These are phyloP conservation scores for Drechmeria coniospora DNA, from an alignment of 2,329 filamentous ascomycete species.

Conservation along the genomic window DNA sequence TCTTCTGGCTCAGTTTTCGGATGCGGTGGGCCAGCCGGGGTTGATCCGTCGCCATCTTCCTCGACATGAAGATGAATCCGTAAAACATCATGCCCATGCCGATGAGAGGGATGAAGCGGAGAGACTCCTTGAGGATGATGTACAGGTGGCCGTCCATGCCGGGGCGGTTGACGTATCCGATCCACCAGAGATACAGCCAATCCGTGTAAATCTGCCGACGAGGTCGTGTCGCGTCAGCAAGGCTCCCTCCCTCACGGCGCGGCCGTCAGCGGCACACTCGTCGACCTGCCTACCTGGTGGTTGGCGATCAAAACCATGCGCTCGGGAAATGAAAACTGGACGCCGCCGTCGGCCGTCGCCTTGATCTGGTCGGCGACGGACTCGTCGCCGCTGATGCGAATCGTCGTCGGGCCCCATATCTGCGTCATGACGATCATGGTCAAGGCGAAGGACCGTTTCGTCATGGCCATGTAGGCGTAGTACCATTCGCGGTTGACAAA, in stretches of 20 bases:
- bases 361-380: conserved; percentile 63
- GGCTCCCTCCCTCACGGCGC: background rate
- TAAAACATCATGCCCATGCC: conserved; percentile 75
- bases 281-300: conserved; percentile 50
- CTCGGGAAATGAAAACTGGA: conserved; percentile 69
- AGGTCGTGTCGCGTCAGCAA: conserved; percentile 9
- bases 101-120: conserved; percentile 67
- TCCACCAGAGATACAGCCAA: conserved; percentile 90
- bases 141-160: conserved; percentile 74
- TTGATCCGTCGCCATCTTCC: conserved; percentile 72
- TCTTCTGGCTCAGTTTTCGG: conserved; percentile 46
- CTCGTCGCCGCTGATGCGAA: conserved; percentile 70
- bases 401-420: conserved; percentile 72
- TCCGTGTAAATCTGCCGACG: conserved; percentile 63
- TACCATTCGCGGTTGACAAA: conserved; percentile 62
- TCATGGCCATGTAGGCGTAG: conserved; percentile 75
- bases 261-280: too few species aligned
- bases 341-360: conserved; percentile 52
- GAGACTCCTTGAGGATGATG: conserved; percentile 79
- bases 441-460: conserved; percentile 71
- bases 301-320: conserved; percentile 74
- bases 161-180: conserved; percentile 63
- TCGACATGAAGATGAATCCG: conserved; percentile 82
- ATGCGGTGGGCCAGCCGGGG: conserved; percentile 61
- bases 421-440: conserved; percentile 67